Evolutionary conservation across 768 basidiomycete genomes (phyloP).

Genomic region (Wakefieldia striispora): DNA sequence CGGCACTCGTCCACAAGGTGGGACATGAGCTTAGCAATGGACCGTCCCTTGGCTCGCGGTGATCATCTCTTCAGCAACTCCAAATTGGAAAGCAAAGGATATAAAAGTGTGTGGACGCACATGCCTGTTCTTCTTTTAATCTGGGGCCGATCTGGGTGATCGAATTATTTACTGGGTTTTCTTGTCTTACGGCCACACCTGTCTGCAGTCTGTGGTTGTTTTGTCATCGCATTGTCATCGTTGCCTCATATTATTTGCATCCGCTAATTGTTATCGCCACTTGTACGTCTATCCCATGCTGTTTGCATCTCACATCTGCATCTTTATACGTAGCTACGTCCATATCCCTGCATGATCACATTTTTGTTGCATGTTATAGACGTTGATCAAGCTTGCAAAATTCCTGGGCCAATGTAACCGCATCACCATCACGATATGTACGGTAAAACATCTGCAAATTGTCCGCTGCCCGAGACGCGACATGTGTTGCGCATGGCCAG

Average conservation of each 20-base stretch:
- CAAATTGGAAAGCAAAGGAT: not conserved
- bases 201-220: not conserved
- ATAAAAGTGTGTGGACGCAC: slow-evolving; percentile 11
- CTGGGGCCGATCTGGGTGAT: not conserved
- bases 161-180: slow-evolving; percentile 6
- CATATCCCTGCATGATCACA: too few species aligned
- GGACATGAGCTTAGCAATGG: slow-evolving; percentile 74
- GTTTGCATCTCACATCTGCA: not conserved
- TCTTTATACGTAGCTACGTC: not conserved
- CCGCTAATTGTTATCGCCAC: not conserved
- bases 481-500: too few species aligned
- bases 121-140: not conserved
- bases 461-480: too few species aligned
- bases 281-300: not conserved
- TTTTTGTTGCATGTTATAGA: too few species aligned
- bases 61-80: slow-evolving; percentile 3
- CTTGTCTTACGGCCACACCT: not conserved
- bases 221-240: not conserved
- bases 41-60: slow-evolving; percentile 37
- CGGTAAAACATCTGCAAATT: too few species aligned
- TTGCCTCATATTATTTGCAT: not conserved
- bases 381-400: too few species aligned
- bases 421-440: too few species aligned
- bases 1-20: slow-evolving; percentile 65
- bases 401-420: too few species aligned